Evolutionary conservation across 2,329 filamentous ascomycete genomes (phyloP).

Genomic region (Lecanicillium sp.): DNA sequence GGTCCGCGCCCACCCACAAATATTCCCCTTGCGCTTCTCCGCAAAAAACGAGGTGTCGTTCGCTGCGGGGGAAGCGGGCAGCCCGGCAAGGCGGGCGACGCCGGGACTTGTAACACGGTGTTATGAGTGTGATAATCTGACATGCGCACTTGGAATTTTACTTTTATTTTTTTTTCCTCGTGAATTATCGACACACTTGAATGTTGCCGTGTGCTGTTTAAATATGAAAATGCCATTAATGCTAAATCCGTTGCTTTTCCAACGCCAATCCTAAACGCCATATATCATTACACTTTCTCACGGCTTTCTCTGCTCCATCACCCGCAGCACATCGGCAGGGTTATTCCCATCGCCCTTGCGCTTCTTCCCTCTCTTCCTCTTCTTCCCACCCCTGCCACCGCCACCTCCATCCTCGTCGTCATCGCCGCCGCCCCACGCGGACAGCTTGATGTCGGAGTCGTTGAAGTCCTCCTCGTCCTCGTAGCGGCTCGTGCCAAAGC

Average conservation of each 20-base stretch:
- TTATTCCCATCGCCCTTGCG: slow-evolving; percentile 74
- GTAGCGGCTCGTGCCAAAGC: slow-evolving; percentile 81
- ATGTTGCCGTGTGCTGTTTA: too few relatives aligned
- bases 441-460: slow-evolving; percentile 59
- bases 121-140: too few relatives aligned
- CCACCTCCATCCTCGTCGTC: slow-evolving; percentile 39
- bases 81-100: too few relatives aligned
- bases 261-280: neutral
- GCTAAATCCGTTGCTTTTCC: neutral
- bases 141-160: too few relatives aligned
- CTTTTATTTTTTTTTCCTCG: too few relatives aligned
- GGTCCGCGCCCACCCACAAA: too few relatives aligned
- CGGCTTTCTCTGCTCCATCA: slow-evolving; percentile 58
- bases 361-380: slow-evolving; percentile 70
- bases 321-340: slow-evolving; percentile 71
- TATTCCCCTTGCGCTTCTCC: too few relatives aligned
- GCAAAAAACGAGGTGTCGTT: too few relatives aligned
- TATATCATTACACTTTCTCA: slow-evolving; percentile 7
- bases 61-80: neutral
- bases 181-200: too few relatives aligned
- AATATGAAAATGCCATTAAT: too few relatives aligned
- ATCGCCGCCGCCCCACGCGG: slow-evolving; percentile 54
- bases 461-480: slow-evolving; percentile 85
- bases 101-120: too few relatives aligned
- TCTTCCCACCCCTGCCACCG: slow-evolving; percentile 41